These are phyloP conservation scores for Trichothecium sympodiale DNA, from an alignment of 2,329 filamentous ascomycete genomes.

Conservation along the genomic window DNA sequence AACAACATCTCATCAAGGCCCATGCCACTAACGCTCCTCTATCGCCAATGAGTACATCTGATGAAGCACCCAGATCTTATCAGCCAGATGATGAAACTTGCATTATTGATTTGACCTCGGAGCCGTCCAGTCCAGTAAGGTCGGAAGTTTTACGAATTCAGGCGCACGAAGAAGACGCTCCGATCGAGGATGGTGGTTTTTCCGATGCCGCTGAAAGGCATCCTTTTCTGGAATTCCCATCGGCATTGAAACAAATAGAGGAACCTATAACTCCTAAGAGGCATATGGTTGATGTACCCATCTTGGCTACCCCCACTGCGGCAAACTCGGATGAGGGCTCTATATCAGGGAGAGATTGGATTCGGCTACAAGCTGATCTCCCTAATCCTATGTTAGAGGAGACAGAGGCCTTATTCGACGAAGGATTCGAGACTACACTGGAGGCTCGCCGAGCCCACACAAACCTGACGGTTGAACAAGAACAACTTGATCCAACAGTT, in stretches of 20 bases:
- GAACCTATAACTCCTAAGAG: no score
- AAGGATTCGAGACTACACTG: conserved; percentile 12
- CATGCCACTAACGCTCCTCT: conserved; percentile 15
- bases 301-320: no score
- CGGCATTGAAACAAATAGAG: no score
- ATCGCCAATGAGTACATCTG: conserved; percentile 12
- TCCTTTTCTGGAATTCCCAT: no score
- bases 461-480: conserved; percentile 13
- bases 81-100: conserved; percentile 8
- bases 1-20: not conserved
- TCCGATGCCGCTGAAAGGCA: no score
- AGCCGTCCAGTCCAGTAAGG: conserved; percentile 15
- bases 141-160: not conserved
- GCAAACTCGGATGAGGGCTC: no score
- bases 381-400: not conserved
- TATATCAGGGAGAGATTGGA: not conserved
- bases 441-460: conserved; percentile 6
- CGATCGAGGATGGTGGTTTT: no score
- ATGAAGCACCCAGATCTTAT: conserved; percentile 3
- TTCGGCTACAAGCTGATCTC: not conserved
- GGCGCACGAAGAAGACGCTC: not conserved
- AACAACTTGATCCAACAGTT: conserved; percentile 14
- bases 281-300: no score
- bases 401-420: conserved; percentile 10
- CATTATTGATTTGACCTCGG: conserved; percentile 17